A percentile compares a stretch with the other conserved stretches of the same genome.
Evolutionary conservation across 495 filamentous ascomycete species (phyloP).

Genomic region (Sporormia fimetaria): DNA sequence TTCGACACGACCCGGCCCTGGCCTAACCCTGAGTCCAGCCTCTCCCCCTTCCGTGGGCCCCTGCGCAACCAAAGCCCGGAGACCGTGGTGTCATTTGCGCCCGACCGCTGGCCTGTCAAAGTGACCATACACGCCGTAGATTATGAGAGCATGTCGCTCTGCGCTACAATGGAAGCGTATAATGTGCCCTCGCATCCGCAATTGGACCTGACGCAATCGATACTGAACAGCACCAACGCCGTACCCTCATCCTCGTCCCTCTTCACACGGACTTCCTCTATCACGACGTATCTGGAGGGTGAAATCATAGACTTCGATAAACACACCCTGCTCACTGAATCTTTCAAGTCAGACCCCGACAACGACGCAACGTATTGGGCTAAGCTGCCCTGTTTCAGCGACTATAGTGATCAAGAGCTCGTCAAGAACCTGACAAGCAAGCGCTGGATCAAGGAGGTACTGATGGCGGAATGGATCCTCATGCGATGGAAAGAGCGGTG

Average conservation of each 20-base stretch:
- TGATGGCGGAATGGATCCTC: conserved; percentile 52
- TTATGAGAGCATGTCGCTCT: conserved; percentile 50
- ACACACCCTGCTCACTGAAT: conserved; percentile 57
- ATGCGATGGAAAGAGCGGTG: conserved; percentile 77
- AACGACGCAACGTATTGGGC: conserved; percentile 64
- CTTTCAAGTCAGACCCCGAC: conserved; percentile 47
- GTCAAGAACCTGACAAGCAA: conserved; percentile 47
- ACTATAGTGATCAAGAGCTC: conserved; percentile 47
- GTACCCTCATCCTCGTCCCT: conserved; percentile 19
- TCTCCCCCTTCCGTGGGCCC: conserved; percentile 7
- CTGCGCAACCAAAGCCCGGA: conserved; percentile 5
- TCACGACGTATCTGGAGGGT: conserved; percentile 63
- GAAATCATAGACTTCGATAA: conserved; percentile 66
- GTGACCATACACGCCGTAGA: conserved; percentile 61
- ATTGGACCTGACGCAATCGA: conserved; percentile 14
- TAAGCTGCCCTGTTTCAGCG: conserved; percentile 54
- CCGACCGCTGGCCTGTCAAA: conserved; percentile 59
- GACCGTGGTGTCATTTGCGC: conserved; percentile 14
- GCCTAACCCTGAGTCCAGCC: conserved; percentile 26
- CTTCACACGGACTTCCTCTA: conserved; percentile 46
- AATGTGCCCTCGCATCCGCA: conserved; percentile 45
- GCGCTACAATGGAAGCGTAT: conserved; percentile 70
- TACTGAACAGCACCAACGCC: conserved; percentile 13
- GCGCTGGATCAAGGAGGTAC: conserved; percentile 43
- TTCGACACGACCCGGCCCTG: conserved; percentile 27